Evolutionary conservation across 176 grass and related monocot genomes (phyloP).

Genomic region (Triticum dicoccoides): DNA sequence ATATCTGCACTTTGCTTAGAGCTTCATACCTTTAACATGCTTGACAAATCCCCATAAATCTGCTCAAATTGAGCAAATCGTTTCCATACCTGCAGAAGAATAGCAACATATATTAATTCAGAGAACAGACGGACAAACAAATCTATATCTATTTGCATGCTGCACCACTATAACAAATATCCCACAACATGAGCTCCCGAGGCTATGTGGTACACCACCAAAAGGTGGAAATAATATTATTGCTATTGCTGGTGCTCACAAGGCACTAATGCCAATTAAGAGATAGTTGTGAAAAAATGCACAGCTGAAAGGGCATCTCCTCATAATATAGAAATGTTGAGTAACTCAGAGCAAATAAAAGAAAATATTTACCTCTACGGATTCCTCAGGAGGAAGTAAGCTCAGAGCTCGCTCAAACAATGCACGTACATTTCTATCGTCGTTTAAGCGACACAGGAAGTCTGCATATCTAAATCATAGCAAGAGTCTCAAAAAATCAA

Average conservation of each 20-base stretch:
- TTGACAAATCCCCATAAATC: slow-evolving; percentile 84
- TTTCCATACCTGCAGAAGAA: slow-evolving; percentile 82
- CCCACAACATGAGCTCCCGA: not conserved
- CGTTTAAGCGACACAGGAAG: slow-evolving; percentile 93
- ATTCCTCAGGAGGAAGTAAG: slow-evolving; percentile 86
- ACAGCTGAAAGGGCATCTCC: slow-evolving; percentile 6
- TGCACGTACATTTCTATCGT: slow-evolving; percentile 97
- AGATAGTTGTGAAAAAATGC: slow-evolving; percentile 3
- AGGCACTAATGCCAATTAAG: not conserved
- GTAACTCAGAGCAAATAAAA: not conserved
- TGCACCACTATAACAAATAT: slow-evolving; percentile 6
- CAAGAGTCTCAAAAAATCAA: slow-evolving; percentile 27
- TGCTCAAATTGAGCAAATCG: slow-evolving; percentile 81
- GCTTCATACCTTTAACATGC: slow-evolving; percentile 80
- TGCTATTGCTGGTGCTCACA: not conserved
- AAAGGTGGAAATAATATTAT: slow-evolving; percentile 9
- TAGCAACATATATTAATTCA: slow-evolving; percentile 23
- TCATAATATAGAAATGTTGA: slow-evolving; percentile 4
- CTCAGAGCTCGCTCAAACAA: slow-evolving; percentile 94
- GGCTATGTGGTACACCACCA: not conserved
- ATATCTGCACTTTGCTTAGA: not conserved
- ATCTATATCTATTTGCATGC: slow-evolving; percentile 25
- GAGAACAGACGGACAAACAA: slow-evolving; percentile 33
- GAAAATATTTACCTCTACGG: slow-evolving; percentile 60
- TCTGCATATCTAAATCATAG: slow-evolving; percentile 74